phyloP scores from a whole-genome alignment of 2,329 filamentous ascomycete genomes.

The Albifimbria verrucaria region DNA sequence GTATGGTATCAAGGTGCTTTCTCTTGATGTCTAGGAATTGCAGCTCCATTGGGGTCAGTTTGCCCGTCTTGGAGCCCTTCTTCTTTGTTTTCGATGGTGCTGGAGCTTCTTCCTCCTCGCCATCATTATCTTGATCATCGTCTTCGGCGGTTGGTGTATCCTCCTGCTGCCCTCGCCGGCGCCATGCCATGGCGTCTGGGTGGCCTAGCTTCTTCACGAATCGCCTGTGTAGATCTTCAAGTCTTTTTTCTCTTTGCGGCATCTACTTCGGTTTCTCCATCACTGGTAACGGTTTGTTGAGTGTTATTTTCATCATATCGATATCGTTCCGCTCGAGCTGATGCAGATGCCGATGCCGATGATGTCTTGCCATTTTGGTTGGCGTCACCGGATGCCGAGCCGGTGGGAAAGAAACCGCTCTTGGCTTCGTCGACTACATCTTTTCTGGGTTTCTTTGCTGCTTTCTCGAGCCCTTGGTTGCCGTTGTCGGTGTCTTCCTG shows the following conservation, averaged over 20 bases:
- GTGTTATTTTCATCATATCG: slow-evolving; percentile 44
- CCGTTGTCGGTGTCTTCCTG: slow-evolving; percentile 43
- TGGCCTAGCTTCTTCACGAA: slow-evolving; percentile 90
- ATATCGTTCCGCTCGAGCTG: slow-evolving; percentile 49
- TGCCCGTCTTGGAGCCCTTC: slow-evolving; percentile 67
- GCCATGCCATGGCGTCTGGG: slow-evolving; percentile 73
- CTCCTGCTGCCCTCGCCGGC: slow-evolving; percentile 56
- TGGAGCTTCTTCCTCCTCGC: slow-evolving; percentile 49
- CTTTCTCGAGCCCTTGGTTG: slow-evolving; percentile 36
- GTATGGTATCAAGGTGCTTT: slow-evolving; percentile 81
- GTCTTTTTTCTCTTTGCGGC: slow-evolving; percentile 47
- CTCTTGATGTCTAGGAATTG: slow-evolving; percentile 93
- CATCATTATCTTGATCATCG: slow-evolving; percentile 54
- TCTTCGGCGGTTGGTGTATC: slow-evolving; percentile 51
- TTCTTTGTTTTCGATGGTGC: slow-evolving; percentile 55
- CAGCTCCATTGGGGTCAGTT: slow-evolving; percentile 90
- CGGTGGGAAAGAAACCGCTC: slow-evolving; percentile 31
- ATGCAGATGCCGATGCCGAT: slow-evolving; percentile 17
- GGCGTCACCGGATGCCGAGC: not conserved
- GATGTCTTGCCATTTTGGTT: not conserved
- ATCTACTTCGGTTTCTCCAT: slow-evolving; percentile 44
- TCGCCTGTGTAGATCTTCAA: slow-evolving; percentile 71
- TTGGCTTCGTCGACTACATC: slow-evolving; percentile 29
- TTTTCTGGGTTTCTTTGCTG: slow-evolving; percentile 43
- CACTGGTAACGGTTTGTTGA: slow-evolving; percentile 32